These are phyloP conservation scores for Diplosphaera chodatii DNA, from an alignment of 139 green algal species.

Conservation along the genomic window DNA sequence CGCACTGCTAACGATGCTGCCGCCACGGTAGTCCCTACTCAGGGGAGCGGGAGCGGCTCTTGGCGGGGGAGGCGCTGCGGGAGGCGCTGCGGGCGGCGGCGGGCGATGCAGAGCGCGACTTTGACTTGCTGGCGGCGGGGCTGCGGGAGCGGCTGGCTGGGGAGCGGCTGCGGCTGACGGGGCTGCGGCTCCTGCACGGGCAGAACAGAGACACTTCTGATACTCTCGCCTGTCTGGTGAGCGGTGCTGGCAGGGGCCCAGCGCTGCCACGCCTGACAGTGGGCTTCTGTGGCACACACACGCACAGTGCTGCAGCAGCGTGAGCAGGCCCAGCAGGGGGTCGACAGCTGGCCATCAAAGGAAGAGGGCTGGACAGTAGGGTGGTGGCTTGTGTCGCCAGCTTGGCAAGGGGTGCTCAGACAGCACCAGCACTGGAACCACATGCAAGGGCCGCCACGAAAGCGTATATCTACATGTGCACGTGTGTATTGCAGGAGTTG, in stretches of 20 bases:
- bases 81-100: neutral
- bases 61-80: neutral
- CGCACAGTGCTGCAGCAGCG: too few relatives aligned
- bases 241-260: too few relatives aligned
- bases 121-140: neutral
- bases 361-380: too few relatives aligned
- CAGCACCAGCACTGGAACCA: neutral
- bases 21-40: too few relatives aligned
- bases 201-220: neutral
- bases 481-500: neutral
- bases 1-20: too few relatives aligned
- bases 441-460: neutral
- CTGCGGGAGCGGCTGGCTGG: neutral
- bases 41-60: neutral
- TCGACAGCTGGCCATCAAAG: too few relatives aligned
- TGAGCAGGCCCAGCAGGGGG: too few relatives aligned
- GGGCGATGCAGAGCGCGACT: neutral
- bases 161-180: neutral
- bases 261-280: too few relatives aligned
- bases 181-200: neutral
- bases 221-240: neutral
- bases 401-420: too few relatives aligned
- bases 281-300: too few relatives aligned
- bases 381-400: too few relatives aligned
- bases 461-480: neutral